phyloP scores from a whole-genome alignment of 2,329 filamentous ascomycete genomes.

The Fusarium devonianum region DNA sequence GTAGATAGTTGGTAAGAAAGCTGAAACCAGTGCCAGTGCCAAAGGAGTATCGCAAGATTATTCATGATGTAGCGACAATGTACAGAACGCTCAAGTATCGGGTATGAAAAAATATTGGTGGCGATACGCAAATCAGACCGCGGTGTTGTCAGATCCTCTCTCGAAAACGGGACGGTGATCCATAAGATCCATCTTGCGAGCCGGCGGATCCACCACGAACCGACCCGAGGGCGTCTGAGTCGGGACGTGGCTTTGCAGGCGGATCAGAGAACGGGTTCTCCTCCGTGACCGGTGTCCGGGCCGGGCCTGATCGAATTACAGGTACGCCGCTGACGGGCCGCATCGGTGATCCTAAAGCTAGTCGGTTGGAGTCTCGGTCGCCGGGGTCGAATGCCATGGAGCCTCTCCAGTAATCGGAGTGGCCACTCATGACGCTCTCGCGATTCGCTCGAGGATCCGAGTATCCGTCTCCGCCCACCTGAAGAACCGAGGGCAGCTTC shows the following conservation, averaged over 20 bases:
- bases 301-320: slow-evolving; percentile 71
- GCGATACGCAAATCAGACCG: slow-evolving; percentile 12
- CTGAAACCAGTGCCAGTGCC: slow-evolving; percentile 8
- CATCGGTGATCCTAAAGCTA: slow-evolving; percentile 66
- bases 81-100: slow-evolving; percentile 40
- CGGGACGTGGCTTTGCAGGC: slow-evolving; percentile 39
- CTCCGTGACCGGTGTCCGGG: slow-evolving; percentile 66
- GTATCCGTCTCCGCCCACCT: slow-evolving; percentile 69
- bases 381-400: slow-evolving; percentile 56
- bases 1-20: slow-evolving; percentile 17
- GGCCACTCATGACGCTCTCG: slow-evolving; percentile 55
- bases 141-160: slow-evolving; percentile 38
- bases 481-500: slow-evolving; percentile 69
- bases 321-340: slow-evolving; percentile 66
- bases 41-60: slow-evolving; percentile 18
- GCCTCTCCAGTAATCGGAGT: slow-evolving; percentile 62
- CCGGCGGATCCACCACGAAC: slow-evolving; percentile 26
- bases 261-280: slow-evolving; percentile 57
- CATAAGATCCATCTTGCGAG: slow-evolving; percentile 37
- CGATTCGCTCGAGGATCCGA: slow-evolving; percentile 52
- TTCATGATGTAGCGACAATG: slow-evolving; percentile 35
- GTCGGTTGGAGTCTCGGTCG: slow-evolving; percentile 46
- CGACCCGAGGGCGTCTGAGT: slow-evolving; percentile 37
- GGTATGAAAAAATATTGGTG: slow-evolving; percentile 26
- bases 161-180: slow-evolving; percentile 41